These are phyloP conservation scores for Xerocomus potaroensis DNA, from an alignment of 768 basidiomycete genomes.

Conservation along the genomic window DNA sequence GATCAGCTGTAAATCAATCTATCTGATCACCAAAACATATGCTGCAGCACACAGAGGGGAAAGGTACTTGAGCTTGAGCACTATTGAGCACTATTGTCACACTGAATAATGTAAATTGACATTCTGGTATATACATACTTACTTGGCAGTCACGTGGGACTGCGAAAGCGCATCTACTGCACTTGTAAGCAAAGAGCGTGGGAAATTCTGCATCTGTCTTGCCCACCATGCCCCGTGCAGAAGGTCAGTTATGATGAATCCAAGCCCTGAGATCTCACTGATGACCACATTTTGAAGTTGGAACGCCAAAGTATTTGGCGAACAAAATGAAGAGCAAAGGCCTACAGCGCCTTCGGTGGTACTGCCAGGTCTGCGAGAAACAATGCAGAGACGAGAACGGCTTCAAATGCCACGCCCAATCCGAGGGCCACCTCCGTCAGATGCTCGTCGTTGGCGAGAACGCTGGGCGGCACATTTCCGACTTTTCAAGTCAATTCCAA, in stretches of 20 bases:
- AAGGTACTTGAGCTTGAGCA: no score
- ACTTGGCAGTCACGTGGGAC: no score
- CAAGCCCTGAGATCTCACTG: not conserved
- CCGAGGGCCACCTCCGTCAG: constrained; percentile 89
- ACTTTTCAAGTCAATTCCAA: constrained; percentile 87
- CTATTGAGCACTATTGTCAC: no score
- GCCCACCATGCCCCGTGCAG: constrained; percentile 73
- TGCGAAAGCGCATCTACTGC: no score
- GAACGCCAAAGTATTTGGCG: constrained; percentile 84
- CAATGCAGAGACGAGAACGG: constrained; percentile 99
- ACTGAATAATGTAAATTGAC: no score
- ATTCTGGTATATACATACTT: no score
- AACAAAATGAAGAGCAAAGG: constrained; percentile 99
- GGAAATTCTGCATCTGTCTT: not conserved
- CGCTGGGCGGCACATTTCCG: constrained; percentile 86
- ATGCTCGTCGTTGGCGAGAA: constrained; percentile 97
- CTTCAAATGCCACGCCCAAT: constrained; percentile 91
- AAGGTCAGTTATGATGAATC: constrained; percentile 50
- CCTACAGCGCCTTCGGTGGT: constrained; percentile 93
- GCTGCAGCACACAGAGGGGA: no score
- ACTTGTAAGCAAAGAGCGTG: constrained; percentile 13
- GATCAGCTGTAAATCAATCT: no score
- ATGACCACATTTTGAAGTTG: constrained; percentile 44
- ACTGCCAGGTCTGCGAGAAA: constrained; percentile 98
- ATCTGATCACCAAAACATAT: no score